Conservation (phyloP, 164 flowering plant genomes). For the Dillenia suffruticosa region DNA sequence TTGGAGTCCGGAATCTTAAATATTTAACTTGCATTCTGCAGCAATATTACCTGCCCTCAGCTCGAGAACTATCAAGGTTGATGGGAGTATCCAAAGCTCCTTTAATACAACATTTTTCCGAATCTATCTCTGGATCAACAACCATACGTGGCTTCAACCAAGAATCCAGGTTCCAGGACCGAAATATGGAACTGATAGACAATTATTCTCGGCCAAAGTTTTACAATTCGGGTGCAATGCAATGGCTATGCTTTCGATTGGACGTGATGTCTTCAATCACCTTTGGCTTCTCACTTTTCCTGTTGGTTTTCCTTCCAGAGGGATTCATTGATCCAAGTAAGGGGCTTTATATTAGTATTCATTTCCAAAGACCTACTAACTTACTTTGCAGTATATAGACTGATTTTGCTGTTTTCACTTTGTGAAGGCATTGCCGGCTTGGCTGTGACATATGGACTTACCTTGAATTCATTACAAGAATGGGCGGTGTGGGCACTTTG, state of each 20-base stretch:
- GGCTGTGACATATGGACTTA: slow-evolving; percentile 75
- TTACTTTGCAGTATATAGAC: background rate
- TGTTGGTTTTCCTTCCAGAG: slow-evolving; percentile 52
- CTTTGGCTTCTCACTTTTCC: slow-evolving; percentile 51
- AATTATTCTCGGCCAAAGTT: slow-evolving; percentile 62
- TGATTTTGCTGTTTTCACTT: background rate
- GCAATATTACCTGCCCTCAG: slow-evolving; percentile 68
- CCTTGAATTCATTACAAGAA: slow-evolving; percentile 52
- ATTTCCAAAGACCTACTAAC: background rate
- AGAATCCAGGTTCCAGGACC: slow-evolving; percentile 47
- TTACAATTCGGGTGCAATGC: slow-evolving; percentile 58
- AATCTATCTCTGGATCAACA: slow-evolving; percentile 66
- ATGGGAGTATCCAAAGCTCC: slow-evolving; percentile 76
- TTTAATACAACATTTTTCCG: slow-evolving; percentile 73
- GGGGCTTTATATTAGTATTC: background rate
- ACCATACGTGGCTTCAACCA: slow-evolving; percentile 81
- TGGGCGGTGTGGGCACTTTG: slow-evolving; percentile 61
- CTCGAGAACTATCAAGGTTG: slow-evolving; percentile 72
- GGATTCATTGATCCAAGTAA: slow-evolving; percentile 53
- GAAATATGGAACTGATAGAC: slow-evolving; percentile 42
- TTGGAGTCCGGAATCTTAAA: background rate
- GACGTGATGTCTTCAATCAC: slow-evolving; percentile 54
- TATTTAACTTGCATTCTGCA: slow-evolving; percentile 21
- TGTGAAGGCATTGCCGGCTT: slow-evolving; percentile 63
- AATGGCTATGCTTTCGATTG: slow-evolving; percentile 75